Percentiles rank a stretch among this genome's conserved stretches.
Conservation (phyloP, 2,329 filamentous ascomycete species). For the Nemania diffusa region DNA sequence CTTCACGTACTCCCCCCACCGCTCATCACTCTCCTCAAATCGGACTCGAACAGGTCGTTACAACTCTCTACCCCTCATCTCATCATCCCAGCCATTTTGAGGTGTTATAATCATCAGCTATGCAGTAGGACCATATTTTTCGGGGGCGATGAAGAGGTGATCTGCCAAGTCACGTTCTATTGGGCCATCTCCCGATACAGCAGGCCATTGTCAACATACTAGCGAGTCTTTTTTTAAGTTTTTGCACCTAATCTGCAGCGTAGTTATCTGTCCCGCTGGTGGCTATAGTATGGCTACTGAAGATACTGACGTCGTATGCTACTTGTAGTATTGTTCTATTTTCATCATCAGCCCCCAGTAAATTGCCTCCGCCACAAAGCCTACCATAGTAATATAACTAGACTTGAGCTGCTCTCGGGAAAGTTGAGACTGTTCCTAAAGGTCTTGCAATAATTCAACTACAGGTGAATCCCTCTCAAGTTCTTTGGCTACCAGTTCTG, state of each 20-base stretch:
- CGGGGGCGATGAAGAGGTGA: not conserved
- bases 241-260: not conserved
- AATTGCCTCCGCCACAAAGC: not conserved
- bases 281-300: not conserved
- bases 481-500: not conserved
- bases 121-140: not conserved
- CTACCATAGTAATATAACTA: not conserved
- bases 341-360: slow-evolving; percentile 3
- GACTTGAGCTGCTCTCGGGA: not conserved
- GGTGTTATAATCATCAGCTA: not conserved
- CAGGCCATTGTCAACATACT: not conserved
- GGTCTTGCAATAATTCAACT: not conserved
- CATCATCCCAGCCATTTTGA: not conserved
- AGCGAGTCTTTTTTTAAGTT: not conserved
- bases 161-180: not conserved
- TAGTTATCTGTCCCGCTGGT: not conserved
- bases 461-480: not conserved
- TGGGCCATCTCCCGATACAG: not conserved
- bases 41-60: not conserved
- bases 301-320: not conserved
- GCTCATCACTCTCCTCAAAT: slow-evolving; percentile 8
- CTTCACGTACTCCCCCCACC: not conserved
- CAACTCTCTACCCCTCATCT: slow-evolving; percentile 6
- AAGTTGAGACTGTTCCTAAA: not conserved
- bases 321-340: slow-evolving; percentile 16